Conservation (phyloP, 768 basidiomycete species). For the Lactarius sanguifluus region DNA sequence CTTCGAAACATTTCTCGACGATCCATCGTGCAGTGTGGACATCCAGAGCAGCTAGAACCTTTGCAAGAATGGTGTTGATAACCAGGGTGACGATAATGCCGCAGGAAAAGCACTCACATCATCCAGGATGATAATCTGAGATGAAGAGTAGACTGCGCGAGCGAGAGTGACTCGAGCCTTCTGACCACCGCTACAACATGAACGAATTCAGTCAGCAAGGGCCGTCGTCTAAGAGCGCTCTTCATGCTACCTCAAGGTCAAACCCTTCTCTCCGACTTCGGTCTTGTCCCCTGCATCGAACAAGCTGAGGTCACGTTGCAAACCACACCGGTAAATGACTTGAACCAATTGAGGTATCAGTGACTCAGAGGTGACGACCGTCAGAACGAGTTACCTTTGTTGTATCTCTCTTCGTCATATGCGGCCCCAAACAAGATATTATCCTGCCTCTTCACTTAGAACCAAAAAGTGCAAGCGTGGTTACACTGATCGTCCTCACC, state of each 20-base stretch:
- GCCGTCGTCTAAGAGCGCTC: background rate
- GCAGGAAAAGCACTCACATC: slow-evolving; percentile 45
- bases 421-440: slow-evolving; percentile 53
- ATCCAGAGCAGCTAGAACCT: slow-evolving; percentile 51
- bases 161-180: slow-evolving; percentile 60
- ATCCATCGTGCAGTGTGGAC: slow-evolving; percentile 54
- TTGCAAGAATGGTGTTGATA: background rate
- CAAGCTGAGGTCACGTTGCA: slow-evolving; percentile 44
- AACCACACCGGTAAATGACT: slow-evolving; percentile 30
- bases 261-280: slow-evolving; percentile 59
- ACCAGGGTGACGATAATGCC: background rate
- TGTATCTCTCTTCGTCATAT: slow-evolving; percentile 47
- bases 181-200: slow-evolving; percentile 47
- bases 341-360: background rate
- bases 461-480: background rate
- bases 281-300: slow-evolving; percentile 52
- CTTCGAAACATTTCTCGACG: slow-evolving; percentile 49
- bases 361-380: background rate
- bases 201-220: background rate
- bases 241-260: slow-evolving; percentile 39
- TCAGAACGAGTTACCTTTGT: slow-evolving; percentile 34
- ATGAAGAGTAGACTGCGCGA: slow-evolving; percentile 56
- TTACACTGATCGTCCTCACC: slow-evolving; percentile 36
- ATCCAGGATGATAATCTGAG: slow-evolving; percentile 65
- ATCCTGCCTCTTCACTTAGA: slow-evolving; percentile 34